Base-by-base conservation (phyloP, 2,329 filamentous ascomycete species). In the Colletotrichum eleusines region DNA sequence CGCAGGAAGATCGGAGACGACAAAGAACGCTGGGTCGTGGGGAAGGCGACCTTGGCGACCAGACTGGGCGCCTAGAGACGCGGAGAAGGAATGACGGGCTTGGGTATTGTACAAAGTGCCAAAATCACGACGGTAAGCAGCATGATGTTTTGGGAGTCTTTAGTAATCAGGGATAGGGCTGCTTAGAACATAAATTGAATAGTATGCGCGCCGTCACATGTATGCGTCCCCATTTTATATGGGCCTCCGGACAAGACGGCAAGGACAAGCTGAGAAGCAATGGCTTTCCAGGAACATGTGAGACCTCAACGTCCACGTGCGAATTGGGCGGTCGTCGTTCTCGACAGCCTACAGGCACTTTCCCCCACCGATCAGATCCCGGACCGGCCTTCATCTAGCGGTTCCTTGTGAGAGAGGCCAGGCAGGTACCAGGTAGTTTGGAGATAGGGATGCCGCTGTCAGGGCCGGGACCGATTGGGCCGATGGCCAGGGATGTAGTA, bases 1-100 rank as follows among this genome's bases (percentile, higher is more conserved):
- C 92, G 92, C 80, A 90, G 90, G 76, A 98, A 97, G 83, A 90
- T 98, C 73, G 90, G 89, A 8, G 94, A 96, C 76, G 96, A 98
- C 79, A 89, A 92, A 80, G 84, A 84, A 67, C 84, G 93, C 48
- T 96, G 92, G 77, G 76, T 93, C 76, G 92, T 86, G 89, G 66
- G 90, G 70, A 81, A 85, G 28, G 81, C 77, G 77, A 85, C 86
- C n/a, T 74, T 89, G 61, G 84, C 83, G 4, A 77, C 78, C 60
- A 81, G 81, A 73, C 76, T 83, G 63, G 87, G 85, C 58, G 73
- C 78, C 26, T 83, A 69, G 77, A 62, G 77, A 33, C 6, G 33
- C n/a, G 11, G 42, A 33, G 18, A 20, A 31, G 12, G 26, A 23
- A 40, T 14, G 31, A 54, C 35, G 33, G 60, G 46, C n/a, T 28